phyloP scores from a whole-genome alignment of 257 asterid genomes.

The Nicotiana noctiflora region DNA sequence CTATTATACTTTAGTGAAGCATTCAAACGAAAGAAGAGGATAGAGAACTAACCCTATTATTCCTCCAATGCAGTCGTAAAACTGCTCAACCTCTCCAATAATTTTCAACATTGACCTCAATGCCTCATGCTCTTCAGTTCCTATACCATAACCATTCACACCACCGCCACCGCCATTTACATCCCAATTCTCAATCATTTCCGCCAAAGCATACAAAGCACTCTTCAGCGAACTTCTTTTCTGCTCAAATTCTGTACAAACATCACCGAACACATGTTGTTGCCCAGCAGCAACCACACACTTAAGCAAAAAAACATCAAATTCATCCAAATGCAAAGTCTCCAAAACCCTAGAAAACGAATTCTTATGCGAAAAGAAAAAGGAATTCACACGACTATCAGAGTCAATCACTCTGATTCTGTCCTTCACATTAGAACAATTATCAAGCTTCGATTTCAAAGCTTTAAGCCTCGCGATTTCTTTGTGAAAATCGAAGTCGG shows the following conservation, averaged over 20 bases:
- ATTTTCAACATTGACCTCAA: conserved; percentile 63
- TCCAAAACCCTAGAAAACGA: conserved; percentile 33
- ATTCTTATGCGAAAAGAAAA: conserved; percentile 31
- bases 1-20: background rate
- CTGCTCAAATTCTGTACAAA: conserved; percentile 25
- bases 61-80: conserved; percentile 95
- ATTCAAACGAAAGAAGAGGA: background rate
- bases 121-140: conserved; percentile 40
- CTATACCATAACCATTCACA: conserved; percentile 18
- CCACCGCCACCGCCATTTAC: conserved; percentile 18
- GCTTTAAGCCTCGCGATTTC: conserved; percentile 60
- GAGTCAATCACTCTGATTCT: conserved; percentile 37
- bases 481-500: conserved; percentile 48
- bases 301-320: conserved; percentile 63
- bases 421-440: conserved; percentile 39
- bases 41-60: conserved; percentile 69
- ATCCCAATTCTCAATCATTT: conserved; percentile 83
- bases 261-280: conserved; percentile 55
- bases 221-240: conserved; percentile 48
- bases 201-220: conserved; percentile 75
- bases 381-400: conserved; percentile 59
- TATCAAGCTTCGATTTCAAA: conserved; percentile 33
- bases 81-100: conserved; percentile 74
- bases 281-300: conserved; percentile 88
- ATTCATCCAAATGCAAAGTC: conserved; percentile 43